Conservation (phyloP, 2,329 filamentous ascomycete genomes). For the Colletotrichum falcatum region DNA sequence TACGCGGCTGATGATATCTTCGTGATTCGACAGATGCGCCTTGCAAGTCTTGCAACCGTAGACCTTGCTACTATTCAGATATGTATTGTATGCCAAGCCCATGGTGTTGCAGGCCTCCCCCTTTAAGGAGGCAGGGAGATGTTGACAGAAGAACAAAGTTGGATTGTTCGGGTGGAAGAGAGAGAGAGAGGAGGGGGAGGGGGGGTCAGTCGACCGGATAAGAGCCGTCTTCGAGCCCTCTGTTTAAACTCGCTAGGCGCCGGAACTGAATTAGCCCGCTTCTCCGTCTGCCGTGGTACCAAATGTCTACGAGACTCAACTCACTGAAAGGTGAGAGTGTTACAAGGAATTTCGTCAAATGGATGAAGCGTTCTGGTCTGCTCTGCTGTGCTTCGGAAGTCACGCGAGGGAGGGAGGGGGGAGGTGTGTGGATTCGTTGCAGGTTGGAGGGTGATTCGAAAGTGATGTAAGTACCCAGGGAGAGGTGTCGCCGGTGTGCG, state of each 20-base stretch:
- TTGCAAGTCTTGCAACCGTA: slow-evolving; percentile 97
- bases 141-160: background rate
- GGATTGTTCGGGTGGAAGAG: background rate
- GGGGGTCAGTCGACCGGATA: background rate
- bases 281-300: background rate
- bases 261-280: background rate
- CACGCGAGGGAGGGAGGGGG: background rate
- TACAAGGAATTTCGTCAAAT: background rate
- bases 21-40: slow-evolving; percentile 92
- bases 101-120: slow-evolving; percentile 60
- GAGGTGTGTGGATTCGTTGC: slow-evolving; percentile 3
- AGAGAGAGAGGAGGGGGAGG: too few species aligned
- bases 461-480: too few species aligned
- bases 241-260: background rate
- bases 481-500: background rate
- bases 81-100: slow-evolving; percentile 93
- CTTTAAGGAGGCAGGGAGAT: slow-evolving; percentile 4
- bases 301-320: background rate
- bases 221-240: background rate
- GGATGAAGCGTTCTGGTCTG: background rate
- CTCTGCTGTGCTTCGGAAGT: background rate
- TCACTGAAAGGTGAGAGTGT: background rate
- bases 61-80: slow-evolving; percentile 87
- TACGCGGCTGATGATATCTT: slow-evolving; percentile 95
- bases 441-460: background rate